Base-by-base conservation (phyloP, 2,329 filamentous ascomycete genomes). In the Pyricularia sp. region DNA sequence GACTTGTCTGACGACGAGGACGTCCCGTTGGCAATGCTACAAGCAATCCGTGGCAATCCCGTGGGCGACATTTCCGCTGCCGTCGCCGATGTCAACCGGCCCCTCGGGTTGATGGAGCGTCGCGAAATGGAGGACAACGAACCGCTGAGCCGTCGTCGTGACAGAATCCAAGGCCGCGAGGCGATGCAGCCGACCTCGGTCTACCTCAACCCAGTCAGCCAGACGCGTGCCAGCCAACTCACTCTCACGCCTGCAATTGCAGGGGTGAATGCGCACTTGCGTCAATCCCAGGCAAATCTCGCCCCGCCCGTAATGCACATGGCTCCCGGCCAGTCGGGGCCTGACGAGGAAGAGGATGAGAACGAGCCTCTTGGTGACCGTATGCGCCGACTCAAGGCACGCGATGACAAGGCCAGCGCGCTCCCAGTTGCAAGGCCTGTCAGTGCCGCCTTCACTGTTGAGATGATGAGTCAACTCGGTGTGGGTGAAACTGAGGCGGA, bases 91-190 rank as follows among this genome's bases (percentile, higher is more conserved):
- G 75, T 89, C 71, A 84, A 88, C 78, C 80, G 88, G 12, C 91
- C 92, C 0, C 77, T 93, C 5, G 92, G 92, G 4, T 78, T 95
- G 69, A 89, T 95, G 82, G 91, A 96, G 76, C 88, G 88, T 73
- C 88, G 92, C 65, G 90, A 96, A 70, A 81, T 95, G 72, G 95
- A 99, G 77, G 95, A 99, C 74, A 95, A 93, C 69, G 95, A 98
- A 77, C 94, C 95, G 0, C 82, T 97, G 25, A 93, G 91, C 74
- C 85, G 85, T 58, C 89, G 94, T 2, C 88, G 92, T 65, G 91
- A 90, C 59, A 86, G 94, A 69, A 83, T 97, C 7, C 85, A 90
- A 63, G 92, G 92, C 55, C 83, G 85, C 20, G 81, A 83, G 63
- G 78, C 79, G 0, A 76, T 80, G 7, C 76, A 76, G 5, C 73